Percentiles rank a stretch among this genome's conserved stretches.
These are phyloP conservation scores for Pichia phayaonensis DNA, from an alignment of 805 yeast species.

Conservation along the genomic window DNA sequence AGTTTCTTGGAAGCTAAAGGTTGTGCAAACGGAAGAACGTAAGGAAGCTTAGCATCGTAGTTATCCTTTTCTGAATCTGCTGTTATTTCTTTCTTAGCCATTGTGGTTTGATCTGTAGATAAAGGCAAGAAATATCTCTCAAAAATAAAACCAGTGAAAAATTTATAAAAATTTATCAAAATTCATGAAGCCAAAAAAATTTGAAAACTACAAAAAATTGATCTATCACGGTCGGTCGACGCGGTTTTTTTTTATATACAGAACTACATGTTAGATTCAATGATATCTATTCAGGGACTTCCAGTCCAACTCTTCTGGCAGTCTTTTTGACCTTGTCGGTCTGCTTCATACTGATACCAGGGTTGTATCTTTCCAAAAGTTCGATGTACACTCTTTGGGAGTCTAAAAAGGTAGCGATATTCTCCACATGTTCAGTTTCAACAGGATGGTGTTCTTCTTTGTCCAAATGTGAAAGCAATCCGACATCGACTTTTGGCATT, in stretches of 20 bases:
- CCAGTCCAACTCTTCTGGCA: conserved; percentile 85
- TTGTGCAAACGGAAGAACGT: conserved; percentile 82
- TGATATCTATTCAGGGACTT: conserved; percentile 41
- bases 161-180: background rate
- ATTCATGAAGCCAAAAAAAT: background rate
- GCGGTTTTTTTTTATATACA: background rate
- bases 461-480: conserved; percentile 23
- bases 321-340: conserved; percentile 71
- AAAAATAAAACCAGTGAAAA: background rate
- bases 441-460: conserved; percentile 16
- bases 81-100: conserved; percentile 39
- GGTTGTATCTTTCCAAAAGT: conserved; percentile 77
- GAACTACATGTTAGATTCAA: background rate
- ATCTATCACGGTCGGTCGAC: background rate
- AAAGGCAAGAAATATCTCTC: no score
- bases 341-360: conserved; percentile 71
- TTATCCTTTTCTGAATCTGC: conserved; percentile 52
- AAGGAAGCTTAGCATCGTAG: conserved; percentile 88
- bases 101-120: conserved; percentile 11
- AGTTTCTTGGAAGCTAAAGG: conserved; percentile 95
- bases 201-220: background rate
- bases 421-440: conserved; percentile 39
- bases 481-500: conserved; percentile 22
- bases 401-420: conserved; percentile 53
- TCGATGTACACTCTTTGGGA: conserved; percentile 75